phyloP scores from a whole-genome alignment of 2,329 filamentous ascomycete species.

The Diaporthe citrichinensis region DNA sequence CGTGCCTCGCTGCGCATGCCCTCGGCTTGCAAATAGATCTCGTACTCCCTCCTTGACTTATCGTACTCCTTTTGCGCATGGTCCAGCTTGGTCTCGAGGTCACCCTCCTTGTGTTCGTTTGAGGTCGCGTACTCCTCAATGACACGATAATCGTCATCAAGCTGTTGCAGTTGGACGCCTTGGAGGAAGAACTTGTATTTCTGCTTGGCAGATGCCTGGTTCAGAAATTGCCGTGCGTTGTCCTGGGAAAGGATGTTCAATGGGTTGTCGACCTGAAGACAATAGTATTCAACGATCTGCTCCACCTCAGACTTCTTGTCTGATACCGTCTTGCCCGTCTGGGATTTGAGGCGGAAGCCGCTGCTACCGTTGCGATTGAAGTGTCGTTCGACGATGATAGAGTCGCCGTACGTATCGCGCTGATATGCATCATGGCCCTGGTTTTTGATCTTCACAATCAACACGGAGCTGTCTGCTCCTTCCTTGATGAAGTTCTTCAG shows the following conservation, averaged over 20 bases:
- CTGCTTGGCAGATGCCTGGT: slow-evolving; percentile 82
- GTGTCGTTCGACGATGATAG: slow-evolving; percentile 91
- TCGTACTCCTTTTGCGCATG: slow-evolving; percentile 70
- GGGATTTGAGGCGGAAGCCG: slow-evolving; percentile 89
- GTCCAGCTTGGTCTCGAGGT: slow-evolving; percentile 74
- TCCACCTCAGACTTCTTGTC: slow-evolving; percentile 90
- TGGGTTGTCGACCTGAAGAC: slow-evolving; percentile 95
- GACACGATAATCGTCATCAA: slow-evolving; percentile 91
- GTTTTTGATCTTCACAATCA: slow-evolving; percentile 93
- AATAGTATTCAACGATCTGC: slow-evolving; percentile 93
- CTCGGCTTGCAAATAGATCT: slow-evolving; percentile 76
- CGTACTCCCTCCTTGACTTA: slow-evolving; percentile 74
- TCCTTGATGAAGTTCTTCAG: slow-evolving; percentile 92
- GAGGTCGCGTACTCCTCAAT: slow-evolving; percentile 84
- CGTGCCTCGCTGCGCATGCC: slow-evolving; percentile 73
- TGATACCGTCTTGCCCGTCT: slow-evolving; percentile 78
- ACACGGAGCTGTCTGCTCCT: slow-evolving; percentile 80
- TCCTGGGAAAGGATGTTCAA: slow-evolving; percentile 97
- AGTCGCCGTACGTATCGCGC: slow-evolving; percentile 83
- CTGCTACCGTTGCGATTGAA: slow-evolving; percentile 83
- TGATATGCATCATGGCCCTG: slow-evolving; percentile 87
- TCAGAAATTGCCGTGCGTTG: slow-evolving; percentile 92
- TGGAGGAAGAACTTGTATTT: slow-evolving; percentile 98
- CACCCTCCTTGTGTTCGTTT: slow-evolving; percentile 74
- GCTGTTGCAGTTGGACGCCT: slow-evolving; percentile 91